Conservation (phyloP, 2,329 filamentous ascomycete species). For the Pochonia chlamydosporia region DNA sequence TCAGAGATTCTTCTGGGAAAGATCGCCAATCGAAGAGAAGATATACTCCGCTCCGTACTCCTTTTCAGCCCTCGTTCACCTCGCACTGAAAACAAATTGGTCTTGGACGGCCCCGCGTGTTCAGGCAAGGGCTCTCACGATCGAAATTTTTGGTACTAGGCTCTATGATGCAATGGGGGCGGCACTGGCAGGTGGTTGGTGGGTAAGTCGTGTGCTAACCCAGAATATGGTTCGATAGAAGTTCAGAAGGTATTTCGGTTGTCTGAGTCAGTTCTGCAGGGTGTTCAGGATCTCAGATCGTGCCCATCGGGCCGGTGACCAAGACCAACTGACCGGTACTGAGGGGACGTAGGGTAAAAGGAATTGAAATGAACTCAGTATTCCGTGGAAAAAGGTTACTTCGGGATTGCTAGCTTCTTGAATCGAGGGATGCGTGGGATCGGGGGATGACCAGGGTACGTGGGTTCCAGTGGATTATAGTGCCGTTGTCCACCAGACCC, state of each 20-base stretch:
- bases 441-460: background rate
- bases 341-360: background rate
- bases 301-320: background rate
- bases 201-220: background rate
- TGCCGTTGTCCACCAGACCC: background rate
- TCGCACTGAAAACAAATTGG: too few species aligned
- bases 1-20: too few species aligned
- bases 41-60: too few species aligned
- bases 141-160: background rate
- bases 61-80: too few species aligned
- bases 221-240: background rate
- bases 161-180: background rate
- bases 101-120: background rate
- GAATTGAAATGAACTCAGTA: background rate
- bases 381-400: background rate
- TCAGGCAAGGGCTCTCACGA: background rate
- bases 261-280: background rate
- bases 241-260: background rate
- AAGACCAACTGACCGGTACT: background rate
- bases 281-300: background rate
- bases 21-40: too few species aligned
- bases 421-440: background rate
- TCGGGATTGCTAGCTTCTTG: background rate
- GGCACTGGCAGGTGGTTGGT: background rate
- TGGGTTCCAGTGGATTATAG: background rate